Evolutionary conservation across 306 rosid genomes (phyloP), one percentile per base, ranked within the genome.

Genomic region (Lotus japonicus): DNA sequence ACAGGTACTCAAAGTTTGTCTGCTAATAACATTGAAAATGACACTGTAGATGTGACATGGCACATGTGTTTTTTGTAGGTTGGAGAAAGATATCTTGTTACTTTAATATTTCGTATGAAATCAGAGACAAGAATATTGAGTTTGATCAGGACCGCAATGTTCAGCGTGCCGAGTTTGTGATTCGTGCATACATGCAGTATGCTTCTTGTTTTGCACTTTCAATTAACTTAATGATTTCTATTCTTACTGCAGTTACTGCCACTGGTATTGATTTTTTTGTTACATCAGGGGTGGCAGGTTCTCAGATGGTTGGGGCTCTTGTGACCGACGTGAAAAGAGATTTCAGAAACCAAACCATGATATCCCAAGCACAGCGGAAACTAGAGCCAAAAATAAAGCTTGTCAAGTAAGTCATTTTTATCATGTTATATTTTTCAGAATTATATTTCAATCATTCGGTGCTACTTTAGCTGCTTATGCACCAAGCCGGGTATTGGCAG

Each of bases 271-370:
- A 57, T 16, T 72, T 51, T 62, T 58, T 62, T 11, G 17, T 39
- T 48, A 61, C 67, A 23, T 70, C 73, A 89, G 98, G 76, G 92
- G 94, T 59, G 96, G 98, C 73, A 84, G 98, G 72, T 92, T 89
- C 80, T 82, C 97, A n/a, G 98, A 92, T 82, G 98, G 96, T 77
- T 92, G 98, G 97, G 98, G 98, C 52, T 90, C 97, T 12, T 92
- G 98, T 64, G 98, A 92, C 16, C 84, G 94, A 73, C 91, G 91
- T 4, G 98, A 92, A 83, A 92, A 92, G 84, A 88, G 83, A 56
- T 92, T 89, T 77, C 64, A 8, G 45, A 89, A 88, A 50, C 97
- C 98, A 69, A 92, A 92, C 83, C 91, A 89, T 80, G 98, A 92
- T 76, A 65, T 89, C 74, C 96, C 98, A 13, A 86, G 98, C 78